A percentile compares a stretch with the other conserved stretches of the same genome.
Conservation (phyloP, 169 alveolate species). For the Plasmodium coatneyi region DNA sequence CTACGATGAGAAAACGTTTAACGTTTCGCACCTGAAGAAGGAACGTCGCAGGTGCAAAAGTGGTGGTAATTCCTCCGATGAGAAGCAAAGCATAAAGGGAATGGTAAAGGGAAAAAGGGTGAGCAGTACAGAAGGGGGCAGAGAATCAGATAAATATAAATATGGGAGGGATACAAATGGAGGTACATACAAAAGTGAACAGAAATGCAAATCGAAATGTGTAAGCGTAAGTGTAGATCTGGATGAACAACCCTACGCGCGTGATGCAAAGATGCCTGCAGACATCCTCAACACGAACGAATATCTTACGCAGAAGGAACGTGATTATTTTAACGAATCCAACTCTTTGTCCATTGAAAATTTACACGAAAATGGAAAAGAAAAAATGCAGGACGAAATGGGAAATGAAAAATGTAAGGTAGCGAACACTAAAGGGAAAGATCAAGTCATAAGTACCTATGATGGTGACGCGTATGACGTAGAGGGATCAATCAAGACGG, state of each 20-base stretch:
- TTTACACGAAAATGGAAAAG: constrained; percentile 5
- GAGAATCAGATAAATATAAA: constrained; percentile 10
- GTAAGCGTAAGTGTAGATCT: background rate
- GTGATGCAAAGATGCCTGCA: background rate
- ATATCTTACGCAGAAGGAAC: constrained; percentile 14
- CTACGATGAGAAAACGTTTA: constrained; percentile 13
- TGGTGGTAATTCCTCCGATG: background rate
- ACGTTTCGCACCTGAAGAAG: background rate
- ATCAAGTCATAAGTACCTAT: background rate
- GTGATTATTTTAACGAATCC: constrained; percentile 7
- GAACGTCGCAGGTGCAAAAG: background rate
- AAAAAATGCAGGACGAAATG: background rate
- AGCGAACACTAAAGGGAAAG: background rate
- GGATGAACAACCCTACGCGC: constrained; percentile 10
- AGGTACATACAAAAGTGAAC: constrained; percentile 4
- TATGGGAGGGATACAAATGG: background rate
- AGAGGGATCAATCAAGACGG: background rate
- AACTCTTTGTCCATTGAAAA: constrained; percentile 14
- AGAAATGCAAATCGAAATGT: constrained; percentile 6
- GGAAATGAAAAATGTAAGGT: background rate
- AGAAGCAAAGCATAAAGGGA: constrained; percentile 7
- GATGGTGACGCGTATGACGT: background rate
- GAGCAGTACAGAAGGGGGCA: background rate
- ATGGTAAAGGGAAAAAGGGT: constrained; percentile 6
- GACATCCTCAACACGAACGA: constrained; percentile 5